These are phyloP conservation scores for Emiliania huxleyi DNA, from an alignment of 78 protist species.

Conservation along the genomic window DNA sequence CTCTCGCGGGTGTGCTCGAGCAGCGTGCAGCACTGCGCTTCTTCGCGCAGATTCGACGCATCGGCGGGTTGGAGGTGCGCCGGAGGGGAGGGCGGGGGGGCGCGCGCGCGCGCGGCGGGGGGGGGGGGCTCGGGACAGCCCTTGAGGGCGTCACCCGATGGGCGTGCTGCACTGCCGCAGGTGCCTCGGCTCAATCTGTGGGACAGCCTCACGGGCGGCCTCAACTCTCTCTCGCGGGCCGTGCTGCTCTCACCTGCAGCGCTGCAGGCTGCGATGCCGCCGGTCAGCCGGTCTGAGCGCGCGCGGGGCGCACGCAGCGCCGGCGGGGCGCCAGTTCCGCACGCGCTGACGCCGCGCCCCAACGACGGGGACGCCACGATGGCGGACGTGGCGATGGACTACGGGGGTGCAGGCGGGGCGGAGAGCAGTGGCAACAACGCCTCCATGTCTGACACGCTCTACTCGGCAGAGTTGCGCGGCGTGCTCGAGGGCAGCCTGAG, in stretches of 20 bases:
- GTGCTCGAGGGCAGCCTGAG: neutral
- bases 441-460: too few relatives aligned
- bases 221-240: neutral
- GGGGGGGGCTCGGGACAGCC: too few relatives aligned
- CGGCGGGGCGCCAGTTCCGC: neutral
- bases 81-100: too few relatives aligned
- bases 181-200: neutral
- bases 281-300: neutral
- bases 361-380: neutral
- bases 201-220: neutral
- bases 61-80: neutral
- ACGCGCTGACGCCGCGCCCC: neutral
- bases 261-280: neutral
- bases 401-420: neutral
- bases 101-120: too few relatives aligned
- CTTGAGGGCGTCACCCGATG: too few relatives aligned
- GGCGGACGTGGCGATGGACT: neutral
- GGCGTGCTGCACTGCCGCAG: too few relatives aligned
- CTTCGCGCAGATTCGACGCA: neutral
- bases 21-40: neutral
- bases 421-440: neutral
- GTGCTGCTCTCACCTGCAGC: neutral
- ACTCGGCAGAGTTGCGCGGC: neutral
- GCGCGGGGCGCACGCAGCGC: neutral
- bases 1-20: neutral